Percentiles rank a stretch among this genome's conserved stretches.
Evolutionary conservation across 805 yeast species (phyloP).

Genomic region (Ogataea methanolica): DNA sequence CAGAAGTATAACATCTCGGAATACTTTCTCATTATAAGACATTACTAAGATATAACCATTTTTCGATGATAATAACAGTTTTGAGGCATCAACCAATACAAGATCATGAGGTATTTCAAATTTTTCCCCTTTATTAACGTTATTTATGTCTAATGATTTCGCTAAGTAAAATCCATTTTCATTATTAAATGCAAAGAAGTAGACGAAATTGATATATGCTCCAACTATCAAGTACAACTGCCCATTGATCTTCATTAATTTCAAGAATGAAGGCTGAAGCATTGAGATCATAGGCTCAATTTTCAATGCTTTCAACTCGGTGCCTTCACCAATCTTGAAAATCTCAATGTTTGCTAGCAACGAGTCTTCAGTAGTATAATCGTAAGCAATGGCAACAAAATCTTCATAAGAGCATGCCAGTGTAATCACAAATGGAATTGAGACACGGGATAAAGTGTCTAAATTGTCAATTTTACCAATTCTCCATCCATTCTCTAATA

Average conservation of each 20-base stretch:
- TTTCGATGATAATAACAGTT: slow-evolving; percentile 18
- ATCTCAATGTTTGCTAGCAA: slow-evolving; percentile 12
- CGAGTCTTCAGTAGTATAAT: slow-evolving; percentile 1
- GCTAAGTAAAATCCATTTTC: not conserved
- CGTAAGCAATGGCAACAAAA: slow-evolving; percentile 16
- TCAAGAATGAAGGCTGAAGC: slow-evolving; percentile 15
- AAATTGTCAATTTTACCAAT: slow-evolving; percentile 12
- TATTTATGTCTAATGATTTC: too few species aligned
- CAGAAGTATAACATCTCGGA: not conserved
- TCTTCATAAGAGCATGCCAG: slow-evolving; percentile 10
- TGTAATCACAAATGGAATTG: slow-evolving; percentile 12
- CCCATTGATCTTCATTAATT: slow-evolving; percentile 1
- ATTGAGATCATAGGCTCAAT: slow-evolving; percentile 7
- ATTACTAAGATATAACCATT: slow-evolving; percentile 16
- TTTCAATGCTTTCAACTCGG: not conserved
- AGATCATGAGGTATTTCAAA: slow-evolving; percentile 12
- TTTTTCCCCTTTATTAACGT: not conserved
- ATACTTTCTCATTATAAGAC: not conserved
- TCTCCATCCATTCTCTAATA: slow-evolving; percentile 20
- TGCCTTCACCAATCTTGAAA: slow-evolving; percentile 1
- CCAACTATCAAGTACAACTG: slow-evolving; percentile 12
- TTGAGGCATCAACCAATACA: not conserved
- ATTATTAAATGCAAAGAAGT: slow-evolving; percentile 9
- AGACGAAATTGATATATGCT: slow-evolving; percentile 11
- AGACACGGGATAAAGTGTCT: slow-evolving; percentile 1